Conservation (phyloP, 208 protist species). For the Vickermania ingenoplastis region DNA sequence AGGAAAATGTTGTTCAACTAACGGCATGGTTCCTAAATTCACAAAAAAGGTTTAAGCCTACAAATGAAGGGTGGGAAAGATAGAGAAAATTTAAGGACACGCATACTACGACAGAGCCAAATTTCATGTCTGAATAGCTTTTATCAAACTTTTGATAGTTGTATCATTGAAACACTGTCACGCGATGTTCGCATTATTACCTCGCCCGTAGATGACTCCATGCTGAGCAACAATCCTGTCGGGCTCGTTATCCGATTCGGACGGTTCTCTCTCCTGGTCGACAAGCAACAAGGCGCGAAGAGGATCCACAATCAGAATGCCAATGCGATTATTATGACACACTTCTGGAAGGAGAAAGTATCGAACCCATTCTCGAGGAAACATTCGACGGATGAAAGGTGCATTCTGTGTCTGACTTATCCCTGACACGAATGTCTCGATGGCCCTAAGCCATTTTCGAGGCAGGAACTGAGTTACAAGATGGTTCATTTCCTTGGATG, state of each 20-base stretch:
- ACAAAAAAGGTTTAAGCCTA: too few relatives aligned
- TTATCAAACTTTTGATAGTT: too few relatives aligned
- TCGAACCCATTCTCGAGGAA: constrained; percentile 18
- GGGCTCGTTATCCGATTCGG: not conserved
- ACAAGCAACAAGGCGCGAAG: constrained; percentile 61
- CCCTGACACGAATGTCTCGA: not conserved
- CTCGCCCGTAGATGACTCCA: not conserved
- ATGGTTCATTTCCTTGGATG: constrained; percentile 37
- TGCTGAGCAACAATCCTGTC: not conserved
- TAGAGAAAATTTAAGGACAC: too few relatives aligned
- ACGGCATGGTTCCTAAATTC: too few relatives aligned
- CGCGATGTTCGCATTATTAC: constrained; percentile 1
- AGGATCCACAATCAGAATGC: constrained; percentile 53
- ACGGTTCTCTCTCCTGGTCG: constrained; percentile 30
- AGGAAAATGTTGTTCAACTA: too few relatives aligned
- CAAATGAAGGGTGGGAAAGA: too few relatives aligned
- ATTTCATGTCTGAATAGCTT: too few relatives aligned
- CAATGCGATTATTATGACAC: constrained; percentile 34
- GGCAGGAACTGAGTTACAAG: constrained; percentile 24
- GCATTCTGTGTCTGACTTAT: not conserved
- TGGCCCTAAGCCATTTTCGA: not conserved
- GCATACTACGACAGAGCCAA: too few relatives aligned
- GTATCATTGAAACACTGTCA: too few relatives aligned
- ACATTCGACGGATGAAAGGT: not conserved
- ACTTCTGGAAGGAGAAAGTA: constrained; percentile 71